These are phyloP conservation scores for Actinomortierella ambigua DNA, from an alignment of 371 early-diverging fungal genomes.

Conservation along the genomic window DNA sequence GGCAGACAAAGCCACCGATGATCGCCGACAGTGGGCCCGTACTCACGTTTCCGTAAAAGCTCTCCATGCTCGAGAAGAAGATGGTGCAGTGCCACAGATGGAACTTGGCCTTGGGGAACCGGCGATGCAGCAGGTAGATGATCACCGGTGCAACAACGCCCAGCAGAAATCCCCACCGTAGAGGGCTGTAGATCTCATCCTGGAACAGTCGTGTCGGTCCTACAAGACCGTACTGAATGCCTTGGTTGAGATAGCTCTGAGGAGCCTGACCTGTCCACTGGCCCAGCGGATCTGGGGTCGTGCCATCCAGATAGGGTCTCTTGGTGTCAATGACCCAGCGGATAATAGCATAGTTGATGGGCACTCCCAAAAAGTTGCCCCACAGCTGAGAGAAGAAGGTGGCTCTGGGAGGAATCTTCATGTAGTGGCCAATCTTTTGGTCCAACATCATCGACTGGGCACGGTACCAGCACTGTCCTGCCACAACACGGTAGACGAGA, in stretches of 20 bases:
- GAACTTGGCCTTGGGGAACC: constrained; percentile 42
- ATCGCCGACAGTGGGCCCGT: constrained; percentile 45
- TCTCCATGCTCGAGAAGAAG: constrained; percentile 47
- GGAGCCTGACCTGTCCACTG: constrained; percentile 49
- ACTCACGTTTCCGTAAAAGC: constrained; percentile 47
- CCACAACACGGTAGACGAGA: constrained; percentile 45
- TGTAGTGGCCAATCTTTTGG: constrained; percentile 62
- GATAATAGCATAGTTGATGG: constrained; percentile 48
- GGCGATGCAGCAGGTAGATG: constrained; percentile 32
- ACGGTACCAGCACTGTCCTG: constrained; percentile 50
- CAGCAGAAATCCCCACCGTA: constrained; percentile 42
- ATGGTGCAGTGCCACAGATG: constrained; percentile 48
- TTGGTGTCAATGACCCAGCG: constrained; percentile 50
- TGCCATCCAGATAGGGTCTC: constrained; percentile 41
- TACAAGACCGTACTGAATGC: constrained; percentile 46
- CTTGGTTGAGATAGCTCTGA: constrained; percentile 43
- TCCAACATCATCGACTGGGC: constrained; percentile 48
- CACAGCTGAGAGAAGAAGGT: constrained; percentile 44
- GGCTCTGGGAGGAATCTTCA: constrained; percentile 54
- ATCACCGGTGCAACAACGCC: constrained; percentile 22
- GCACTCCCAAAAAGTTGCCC: constrained; percentile 48
- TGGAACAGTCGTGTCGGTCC: constrained; percentile 45
- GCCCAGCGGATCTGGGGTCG: constrained; percentile 34
- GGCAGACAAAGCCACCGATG: constrained; percentile 46
- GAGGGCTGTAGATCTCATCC: constrained; percentile 32